Conservation (phyloP, 2,329 filamentous ascomycete genomes). For the Sclerotinia subarctica region DNA sequence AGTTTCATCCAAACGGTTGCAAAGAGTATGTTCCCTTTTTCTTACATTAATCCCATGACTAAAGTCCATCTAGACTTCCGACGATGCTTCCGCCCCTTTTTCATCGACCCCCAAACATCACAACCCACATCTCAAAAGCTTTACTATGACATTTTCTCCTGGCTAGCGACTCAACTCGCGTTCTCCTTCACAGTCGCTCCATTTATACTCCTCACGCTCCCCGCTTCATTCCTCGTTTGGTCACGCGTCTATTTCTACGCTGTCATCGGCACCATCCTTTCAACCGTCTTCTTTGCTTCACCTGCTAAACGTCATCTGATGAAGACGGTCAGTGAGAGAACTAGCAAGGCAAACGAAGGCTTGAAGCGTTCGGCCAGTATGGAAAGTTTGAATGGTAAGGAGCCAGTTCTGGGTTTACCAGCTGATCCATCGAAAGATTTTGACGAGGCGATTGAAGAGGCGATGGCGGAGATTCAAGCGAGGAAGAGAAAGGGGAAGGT, state of each 20-base stretch:
- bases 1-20: constrained; percentile 90
- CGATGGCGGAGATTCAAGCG: constrained; percentile 49
- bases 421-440: constrained; percentile 73
- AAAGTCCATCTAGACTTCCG: constrained; percentile 65
- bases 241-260: constrained; percentile 84
- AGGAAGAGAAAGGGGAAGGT: constrained; percentile 29
- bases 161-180: constrained; percentile 71
- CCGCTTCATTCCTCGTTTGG: constrained; percentile 73
- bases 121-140: constrained; percentile 68
- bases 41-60: neutral
- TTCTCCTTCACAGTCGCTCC: constrained; percentile 82
- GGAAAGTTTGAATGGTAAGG: constrained; percentile 53
- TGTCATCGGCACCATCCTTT: constrained; percentile 61
- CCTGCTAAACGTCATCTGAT: constrained; percentile 64
- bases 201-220: constrained; percentile 77
- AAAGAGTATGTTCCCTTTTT: constrained; percentile 66
- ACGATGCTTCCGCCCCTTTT: constrained; percentile 86
- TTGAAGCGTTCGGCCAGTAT: constrained; percentile 52
- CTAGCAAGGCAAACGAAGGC: constrained; percentile 41
- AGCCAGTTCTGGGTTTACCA: constrained; percentile 73
- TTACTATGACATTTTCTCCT: constrained; percentile 81
- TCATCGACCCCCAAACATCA: constrained; percentile 73
- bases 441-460: constrained; percentile 53
- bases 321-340: constrained; percentile 57
- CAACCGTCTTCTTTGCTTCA: constrained; percentile 74